Evolutionary conservation across 805 yeast genomes (phyloP), one percentile per base, ranked within the genome.

Genomic region (Candida awuae): DNA sequence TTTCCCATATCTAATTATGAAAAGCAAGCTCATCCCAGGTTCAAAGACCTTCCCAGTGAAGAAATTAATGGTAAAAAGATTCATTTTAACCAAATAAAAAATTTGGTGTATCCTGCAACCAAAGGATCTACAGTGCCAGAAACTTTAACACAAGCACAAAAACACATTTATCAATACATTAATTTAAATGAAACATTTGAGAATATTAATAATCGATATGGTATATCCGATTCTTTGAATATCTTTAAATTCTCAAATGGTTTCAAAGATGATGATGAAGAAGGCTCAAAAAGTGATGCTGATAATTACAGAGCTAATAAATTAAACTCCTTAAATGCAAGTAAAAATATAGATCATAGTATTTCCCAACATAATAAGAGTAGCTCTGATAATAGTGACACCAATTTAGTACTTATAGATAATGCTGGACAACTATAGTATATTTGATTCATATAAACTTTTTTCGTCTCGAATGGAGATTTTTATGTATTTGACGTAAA

Each of bases 141-240:
- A 14, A 43, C 36, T 16, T 34, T 51, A 12, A 42, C 43, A 17
- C 35, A 41, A n/a, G 48, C 50, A 9, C 49, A 50, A 15, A 37
- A 29, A 19, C 40, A 35, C 14, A 32, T 51, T 5, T 43, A 48
- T 21, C 39, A 39, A 17, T 38, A 46, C 32, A 46, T 47, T 0
- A 52, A 52, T 30, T 42, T 52, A 13, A 46, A 43, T 26, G 40
- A 44, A 13, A 39, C 46, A 4, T 40, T 52, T 37, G 52, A 51
- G 29, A 39, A 41, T 17, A 46, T 42, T 10, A 47, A 44, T 14
- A 42, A 39, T 34, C 39, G 51, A 17, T 49, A 45, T 33, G 54
- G 53, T 6, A 27, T 50, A 36, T 45, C 44, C 6, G 50, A 51
- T 35, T 42, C 50, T 1, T 41, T 54, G 7, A 31, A 38, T n/a